Conservation (phyloP, 345 rosid species). For the Kandelia obovata region DNA sequence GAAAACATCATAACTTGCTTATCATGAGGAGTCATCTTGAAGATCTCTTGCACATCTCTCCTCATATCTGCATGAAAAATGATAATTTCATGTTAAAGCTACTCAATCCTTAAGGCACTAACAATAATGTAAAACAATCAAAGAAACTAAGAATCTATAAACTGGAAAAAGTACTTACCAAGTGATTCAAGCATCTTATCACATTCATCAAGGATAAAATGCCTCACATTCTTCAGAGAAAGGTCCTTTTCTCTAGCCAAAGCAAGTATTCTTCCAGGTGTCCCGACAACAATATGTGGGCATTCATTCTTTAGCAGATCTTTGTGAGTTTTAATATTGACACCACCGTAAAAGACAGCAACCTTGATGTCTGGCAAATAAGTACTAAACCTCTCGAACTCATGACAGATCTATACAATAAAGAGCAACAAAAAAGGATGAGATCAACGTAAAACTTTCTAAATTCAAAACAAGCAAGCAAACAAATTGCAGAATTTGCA, state of each 20-base stretch:
- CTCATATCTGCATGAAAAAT: conserved; percentile 64
- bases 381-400: conserved; percentile 92
- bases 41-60: conserved; percentile 94
- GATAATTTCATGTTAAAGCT: too few relatives aligned
- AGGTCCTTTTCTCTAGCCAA: conserved; percentile 84
- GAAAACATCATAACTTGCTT: conserved; percentile 99
- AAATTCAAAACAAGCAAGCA: too few relatives aligned
- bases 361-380: conserved; percentile 82
- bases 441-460: not conserved
- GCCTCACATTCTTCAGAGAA: conserved; percentile 92
- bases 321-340: conserved; percentile 77
- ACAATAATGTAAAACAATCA: too few relatives aligned
- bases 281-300: conserved; percentile 95
- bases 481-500: not conserved
- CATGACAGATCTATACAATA: conserved; percentile 72
- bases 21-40: conserved; percentile 94
- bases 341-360: conserved; percentile 93
- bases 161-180: conserved; percentile 38
- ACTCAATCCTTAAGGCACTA: too few relatives aligned
- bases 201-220: conserved; percentile 94
- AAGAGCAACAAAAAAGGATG: not conserved
- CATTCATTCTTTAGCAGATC: conserved; percentile 92
- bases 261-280: conserved; percentile 90
- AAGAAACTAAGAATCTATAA: too few relatives aligned
- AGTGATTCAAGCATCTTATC: conserved; percentile 99